phyloP scores from a whole-genome alignment of 2,329 filamentous ascomycete genomes.

The Rutstroemia sp. region DNA sequence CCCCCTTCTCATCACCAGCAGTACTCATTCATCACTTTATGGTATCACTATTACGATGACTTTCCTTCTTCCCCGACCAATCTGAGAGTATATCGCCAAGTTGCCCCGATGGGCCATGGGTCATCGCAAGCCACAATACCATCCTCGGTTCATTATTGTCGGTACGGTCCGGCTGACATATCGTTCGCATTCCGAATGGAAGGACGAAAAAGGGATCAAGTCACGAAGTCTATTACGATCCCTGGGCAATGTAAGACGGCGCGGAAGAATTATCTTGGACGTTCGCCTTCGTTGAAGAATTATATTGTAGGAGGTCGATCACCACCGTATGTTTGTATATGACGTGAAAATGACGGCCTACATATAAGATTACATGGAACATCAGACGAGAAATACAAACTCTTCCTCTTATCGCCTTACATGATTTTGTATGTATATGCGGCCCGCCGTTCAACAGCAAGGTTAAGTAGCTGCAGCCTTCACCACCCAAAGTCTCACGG shows the following conservation, averaged over 20 bases:
- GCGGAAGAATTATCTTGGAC: neutral
- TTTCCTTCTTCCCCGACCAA: neutral
- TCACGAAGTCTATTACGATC: neutral
- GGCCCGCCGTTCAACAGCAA: neutral
- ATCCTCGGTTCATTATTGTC: neutral
- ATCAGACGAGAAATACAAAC: neutral
- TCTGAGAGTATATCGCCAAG: neutral
- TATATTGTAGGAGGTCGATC: neutral
- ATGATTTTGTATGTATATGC: neutral
- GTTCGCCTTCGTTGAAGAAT: neutral
- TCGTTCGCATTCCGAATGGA: neutral
- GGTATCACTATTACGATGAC: neutral
- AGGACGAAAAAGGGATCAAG: neutral
- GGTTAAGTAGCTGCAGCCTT: neutral
- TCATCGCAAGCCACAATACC: neutral
- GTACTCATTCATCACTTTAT: neutral
- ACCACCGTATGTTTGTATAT: neutral
- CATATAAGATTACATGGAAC: neutral
- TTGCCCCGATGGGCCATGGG: neutral
- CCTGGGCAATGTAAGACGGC: neutral
- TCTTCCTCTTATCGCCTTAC: neutral
- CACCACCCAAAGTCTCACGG: neutral
- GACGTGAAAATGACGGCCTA: neutral
- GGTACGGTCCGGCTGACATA: conserved; percentile 8
- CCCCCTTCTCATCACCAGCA: no score